Evolutionary conservation across 169 alveolate genomes (phyloP).

Genomic region (Pseudocohnilembus persalinus): DNA sequence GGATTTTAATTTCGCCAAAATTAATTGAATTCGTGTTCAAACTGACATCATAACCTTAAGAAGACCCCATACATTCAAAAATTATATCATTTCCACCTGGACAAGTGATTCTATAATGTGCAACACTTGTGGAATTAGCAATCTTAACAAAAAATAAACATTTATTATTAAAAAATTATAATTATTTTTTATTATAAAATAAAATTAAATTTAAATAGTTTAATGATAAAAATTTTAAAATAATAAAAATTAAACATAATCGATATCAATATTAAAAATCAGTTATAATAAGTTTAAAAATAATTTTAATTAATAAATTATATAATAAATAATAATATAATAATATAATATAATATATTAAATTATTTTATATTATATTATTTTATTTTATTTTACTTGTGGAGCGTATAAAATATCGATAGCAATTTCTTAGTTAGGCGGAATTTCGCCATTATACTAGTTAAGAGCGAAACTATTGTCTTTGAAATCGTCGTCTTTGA

Average conservation of each 20-base stretch:
- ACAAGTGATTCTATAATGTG: constrained; percentile 58
- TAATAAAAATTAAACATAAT: too few relatives aligned
- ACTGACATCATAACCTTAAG: constrained; percentile 60
- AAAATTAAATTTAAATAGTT: too few relatives aligned
- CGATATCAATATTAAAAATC: too few relatives aligned
- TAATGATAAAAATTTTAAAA: too few relatives aligned
- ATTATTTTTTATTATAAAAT: too few relatives aligned
- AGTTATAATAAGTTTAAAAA: too few relatives aligned
- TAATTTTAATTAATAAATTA: too few relatives aligned
- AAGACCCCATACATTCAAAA: constrained; percentile 72
- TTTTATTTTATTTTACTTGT: neutral
- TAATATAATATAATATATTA: too few relatives aligned
- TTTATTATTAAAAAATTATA: constrained; percentile 61
- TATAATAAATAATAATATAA: too few relatives aligned
- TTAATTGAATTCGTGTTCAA: constrained; percentile 66
- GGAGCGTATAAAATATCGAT: neutral
- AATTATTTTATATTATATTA: too few relatives aligned
- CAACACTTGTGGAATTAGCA: constrained; percentile 60
- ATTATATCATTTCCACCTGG: constrained; percentile 77
- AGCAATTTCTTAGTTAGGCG: constrained; percentile 44
- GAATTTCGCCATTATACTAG: constrained; percentile 61
- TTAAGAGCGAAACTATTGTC: constrained; percentile 59
- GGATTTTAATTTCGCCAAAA: constrained; percentile 77
- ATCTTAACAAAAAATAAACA: constrained; percentile 60
- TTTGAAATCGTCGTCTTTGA: constrained; percentile 64